These are phyloP conservation scores for Ganoderma lucidum DNA, from an alignment of 1,284 basidiomycete genomes.

Conservation along the genomic window DNA sequence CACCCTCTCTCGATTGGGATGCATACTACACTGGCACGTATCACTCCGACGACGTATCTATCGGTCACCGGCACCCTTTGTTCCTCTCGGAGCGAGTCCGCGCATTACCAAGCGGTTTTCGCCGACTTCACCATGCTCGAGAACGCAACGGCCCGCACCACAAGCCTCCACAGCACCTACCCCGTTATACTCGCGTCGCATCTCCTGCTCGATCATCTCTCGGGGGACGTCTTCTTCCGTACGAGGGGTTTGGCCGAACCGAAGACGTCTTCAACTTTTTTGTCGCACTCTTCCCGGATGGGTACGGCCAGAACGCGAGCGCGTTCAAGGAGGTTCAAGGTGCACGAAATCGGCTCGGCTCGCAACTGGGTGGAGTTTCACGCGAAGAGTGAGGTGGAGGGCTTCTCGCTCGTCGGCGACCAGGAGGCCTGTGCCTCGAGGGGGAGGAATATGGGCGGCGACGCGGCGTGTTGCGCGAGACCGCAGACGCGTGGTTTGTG, in stretches of 20 bases:
- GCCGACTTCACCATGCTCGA: conserved; percentile 35
- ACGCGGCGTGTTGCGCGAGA: conserved; percentile 22
- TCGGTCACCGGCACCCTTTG: conserved; percentile 42
- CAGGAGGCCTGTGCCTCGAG: conserved; percentile 21
- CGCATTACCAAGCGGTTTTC: conserved; percentile 37
- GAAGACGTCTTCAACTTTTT: conserved; percentile 32
- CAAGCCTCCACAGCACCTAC: conserved; percentile 32
- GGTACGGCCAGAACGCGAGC: conserved; percentile 38
- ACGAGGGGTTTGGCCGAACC: background rate
- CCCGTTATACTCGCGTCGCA: conserved; percentile 36
- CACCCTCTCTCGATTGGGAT: background rate
- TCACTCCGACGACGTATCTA: conserved; percentile 34
- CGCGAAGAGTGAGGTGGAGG: conserved; percentile 19
- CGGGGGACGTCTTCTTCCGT: conserved; percentile 27
- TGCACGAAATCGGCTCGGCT: conserved; percentile 23
- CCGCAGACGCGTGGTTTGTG: conserved; percentile 39
- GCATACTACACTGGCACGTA: background rate
- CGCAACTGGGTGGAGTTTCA: conserved; percentile 33
- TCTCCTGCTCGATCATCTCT: conserved; percentile 31
- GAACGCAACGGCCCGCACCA: background rate
- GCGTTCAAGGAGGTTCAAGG: conserved; percentile 40
- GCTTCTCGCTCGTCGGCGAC: conserved; percentile 30
- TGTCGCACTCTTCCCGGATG: conserved; percentile 35
- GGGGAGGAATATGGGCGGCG: conserved; percentile 26
- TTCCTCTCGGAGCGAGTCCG: conserved; percentile 35